Evolutionary conservation across 371 early-diverging fungal genomes (phyloP).

Genomic region (Mortierella sp.): DNA sequence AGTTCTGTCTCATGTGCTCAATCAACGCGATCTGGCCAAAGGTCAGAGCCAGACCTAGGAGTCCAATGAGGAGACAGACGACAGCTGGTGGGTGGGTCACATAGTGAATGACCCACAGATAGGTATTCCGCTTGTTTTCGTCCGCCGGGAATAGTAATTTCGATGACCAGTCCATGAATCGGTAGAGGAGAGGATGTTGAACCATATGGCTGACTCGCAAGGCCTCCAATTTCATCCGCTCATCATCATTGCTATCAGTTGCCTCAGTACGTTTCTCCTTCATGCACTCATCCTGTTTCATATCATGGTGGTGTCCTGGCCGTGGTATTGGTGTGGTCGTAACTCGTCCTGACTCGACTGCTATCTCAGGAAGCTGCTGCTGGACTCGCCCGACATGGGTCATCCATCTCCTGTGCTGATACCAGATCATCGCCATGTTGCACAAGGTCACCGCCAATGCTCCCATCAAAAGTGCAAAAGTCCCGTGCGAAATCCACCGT

Average conservation of each 20-base stretch:
- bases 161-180: constrained; percentile 18
- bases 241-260: background rate
- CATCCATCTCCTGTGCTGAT: constrained; percentile 25
- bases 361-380: background rate
- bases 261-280: background rate
- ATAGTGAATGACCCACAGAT: constrained; percentile 35
- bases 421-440: constrained; percentile 26
- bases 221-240: background rate
- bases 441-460: constrained; percentile 6
- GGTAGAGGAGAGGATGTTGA: constrained; percentile 26
- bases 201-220: constrained; percentile 18
- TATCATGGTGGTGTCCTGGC: no score
- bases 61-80: constrained; percentile 30
- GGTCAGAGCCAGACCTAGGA: constrained; percentile 19
- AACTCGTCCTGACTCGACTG: background rate
- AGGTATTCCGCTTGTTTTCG: background rate
- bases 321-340: no score
- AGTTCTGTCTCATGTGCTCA: constrained; percentile 13
- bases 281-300: no score
- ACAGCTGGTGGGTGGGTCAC: constrained; percentile 28
- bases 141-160: constrained; percentile 12
- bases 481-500: constrained; percentile 23
- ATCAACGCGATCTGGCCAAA: constrained; percentile 28
- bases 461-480: background rate
- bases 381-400: constrained; percentile 11